A percentile compares a stretch with the other conserved stretches of the same genome.
These are phyloP conservation scores for Phytophthora capsici DNA, from an alignment of 352 stramenopile species.

Conservation along the genomic window DNA sequence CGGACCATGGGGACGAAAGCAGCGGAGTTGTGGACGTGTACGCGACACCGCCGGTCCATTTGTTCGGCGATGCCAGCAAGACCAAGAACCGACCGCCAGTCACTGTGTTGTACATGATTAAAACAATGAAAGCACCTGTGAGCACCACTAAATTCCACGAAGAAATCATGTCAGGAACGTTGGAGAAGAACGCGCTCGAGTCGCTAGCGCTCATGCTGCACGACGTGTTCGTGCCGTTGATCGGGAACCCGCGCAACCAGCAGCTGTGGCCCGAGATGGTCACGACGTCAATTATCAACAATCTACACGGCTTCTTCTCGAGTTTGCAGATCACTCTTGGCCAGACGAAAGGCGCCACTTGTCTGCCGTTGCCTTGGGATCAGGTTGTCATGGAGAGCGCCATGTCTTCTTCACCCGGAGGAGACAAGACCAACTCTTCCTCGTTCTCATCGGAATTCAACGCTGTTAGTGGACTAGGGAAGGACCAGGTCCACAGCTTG, in stretches of 20 bases:
- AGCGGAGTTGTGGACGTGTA: slow-evolving; percentile 69
- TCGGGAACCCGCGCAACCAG: slow-evolving; percentile 84
- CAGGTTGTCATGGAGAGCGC: slow-evolving; percentile 66
- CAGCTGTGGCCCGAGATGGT: slow-evolving; percentile 84
- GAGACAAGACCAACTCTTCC: slow-evolving; percentile 1
- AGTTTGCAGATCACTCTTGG: slow-evolving; percentile 90
- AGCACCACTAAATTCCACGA: slow-evolving; percentile 67
- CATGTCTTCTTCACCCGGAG: slow-evolving; percentile 24
- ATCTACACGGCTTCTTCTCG: slow-evolving; percentile 82
- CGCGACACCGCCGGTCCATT: slow-evolving; percentile 51
- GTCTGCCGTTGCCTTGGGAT: slow-evolving; percentile 85
- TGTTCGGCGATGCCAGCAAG: slow-evolving; percentile 47
- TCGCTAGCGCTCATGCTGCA: slow-evolving; percentile 76
- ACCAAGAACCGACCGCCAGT: slow-evolving; percentile 32
- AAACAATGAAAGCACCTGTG: slow-evolving; percentile 70
- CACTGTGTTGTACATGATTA: slow-evolving; percentile 80
- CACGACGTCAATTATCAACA: slow-evolving; percentile 76
- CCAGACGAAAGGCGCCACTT: slow-evolving; percentile 83
- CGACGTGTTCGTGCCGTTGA: slow-evolving; percentile 77
- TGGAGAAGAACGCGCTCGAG: slow-evolving; percentile 80
- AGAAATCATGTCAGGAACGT: slow-evolving; percentile 74
- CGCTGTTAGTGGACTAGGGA: slow-evolving; percentile 41
- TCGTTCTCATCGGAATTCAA: slow-evolving; percentile 22
- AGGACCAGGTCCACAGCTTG: slow-evolving; percentile 86
- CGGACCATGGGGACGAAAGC: slow-evolving; percentile 67